Evolutionary conservation across 805 yeast genomes (phyloP), one percentile per base, ranked within the genome.

Genomic region (Alloascoidea hylecoeti): DNA sequence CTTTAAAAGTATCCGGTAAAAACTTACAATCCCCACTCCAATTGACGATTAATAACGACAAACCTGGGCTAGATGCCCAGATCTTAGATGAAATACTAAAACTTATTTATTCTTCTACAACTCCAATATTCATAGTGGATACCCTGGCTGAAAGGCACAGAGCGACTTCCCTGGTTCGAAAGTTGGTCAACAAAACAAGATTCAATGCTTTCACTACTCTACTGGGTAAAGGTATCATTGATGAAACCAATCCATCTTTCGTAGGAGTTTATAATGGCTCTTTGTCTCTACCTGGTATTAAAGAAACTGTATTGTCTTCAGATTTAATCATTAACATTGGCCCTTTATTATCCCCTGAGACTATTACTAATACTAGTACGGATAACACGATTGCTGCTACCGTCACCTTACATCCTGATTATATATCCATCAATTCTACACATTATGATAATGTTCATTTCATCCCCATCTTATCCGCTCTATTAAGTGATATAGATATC

Each of bases 281-380:
- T 12, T 66, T 61, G 42, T 63, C 74, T 2, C 50, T 53, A 16
- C 50, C 50, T 15, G 56, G 60, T 18, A 64, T 69, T 18, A 51
- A 53, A 35, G 50, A 55, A 32, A 63, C 53, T 47, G 66, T 60
- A 38, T 53, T 62, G 12, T 12, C 14, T 37, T 61, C 76, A n/a
- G 88, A 80, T 49, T 56, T 75, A 30, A 52, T 78, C 16, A 43
- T 80, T 16, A 69, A 66, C 43, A 56, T 77, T 45, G 89, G 89
- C 12, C 62, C 66, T 36, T 64, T 63, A 38, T 51, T 59, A 39
- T 71, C 71, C 46, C 9, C 34, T 9, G 78, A 73, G 48, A 64
- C 67, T 38, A 72, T 72, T 43, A 60, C 70, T 16, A 59, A 54
- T 3, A 57, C 67, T 32, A 44, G 52, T 4, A 49, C 51, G 33